Percentiles rank a stretch among this genome's conserved stretches.
These are phyloP conservation scores for Colletotrichum phormii DNA, from an alignment of 2,329 filamentous ascomycete genomes.

Conservation along the genomic window DNA sequence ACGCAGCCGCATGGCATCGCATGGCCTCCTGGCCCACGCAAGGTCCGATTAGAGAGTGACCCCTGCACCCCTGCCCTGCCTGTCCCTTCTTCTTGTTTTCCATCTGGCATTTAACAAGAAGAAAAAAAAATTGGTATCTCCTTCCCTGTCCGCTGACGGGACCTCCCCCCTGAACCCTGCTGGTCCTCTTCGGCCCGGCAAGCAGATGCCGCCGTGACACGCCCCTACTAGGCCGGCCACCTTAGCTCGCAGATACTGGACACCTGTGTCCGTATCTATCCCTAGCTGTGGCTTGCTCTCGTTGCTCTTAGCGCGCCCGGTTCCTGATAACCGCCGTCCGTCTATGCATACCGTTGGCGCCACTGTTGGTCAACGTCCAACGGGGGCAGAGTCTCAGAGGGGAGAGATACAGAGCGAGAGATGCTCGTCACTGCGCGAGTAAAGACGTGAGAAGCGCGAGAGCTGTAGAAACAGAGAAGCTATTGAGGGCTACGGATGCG, in stretches of 20 bases:
- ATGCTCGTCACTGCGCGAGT: no score
- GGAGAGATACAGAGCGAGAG: background rate
- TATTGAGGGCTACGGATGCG: background rate
- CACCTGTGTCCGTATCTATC: background rate
- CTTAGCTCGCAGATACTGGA: background rate
- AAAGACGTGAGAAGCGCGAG: background rate
- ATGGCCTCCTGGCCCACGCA: conserved; percentile 9
- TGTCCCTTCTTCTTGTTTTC: background rate
- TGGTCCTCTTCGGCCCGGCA: conserved; percentile 29
- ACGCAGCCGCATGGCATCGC: background rate
- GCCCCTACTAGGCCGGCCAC: background rate
- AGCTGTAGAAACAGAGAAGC: background rate
- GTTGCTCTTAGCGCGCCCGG: background rate
- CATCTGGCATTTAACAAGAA: background rate
- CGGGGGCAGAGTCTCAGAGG: background rate
- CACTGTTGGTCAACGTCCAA: background rate
- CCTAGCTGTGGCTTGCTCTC: conserved; percentile 8
- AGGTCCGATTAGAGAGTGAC: conserved; percentile 27
- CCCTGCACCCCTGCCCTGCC: conserved; percentile 10
- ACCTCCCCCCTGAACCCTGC: conserved; percentile 17
- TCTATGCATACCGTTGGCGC: background rate
- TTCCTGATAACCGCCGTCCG: background rate
- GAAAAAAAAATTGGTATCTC: background rate
- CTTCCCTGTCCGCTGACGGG: background rate
- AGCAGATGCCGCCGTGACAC: conserved; percentile 17